phyloP scores from a whole-genome alignment of 768 basidiomycete genomes.

The Hypsizygus marmoreus region DNA sequence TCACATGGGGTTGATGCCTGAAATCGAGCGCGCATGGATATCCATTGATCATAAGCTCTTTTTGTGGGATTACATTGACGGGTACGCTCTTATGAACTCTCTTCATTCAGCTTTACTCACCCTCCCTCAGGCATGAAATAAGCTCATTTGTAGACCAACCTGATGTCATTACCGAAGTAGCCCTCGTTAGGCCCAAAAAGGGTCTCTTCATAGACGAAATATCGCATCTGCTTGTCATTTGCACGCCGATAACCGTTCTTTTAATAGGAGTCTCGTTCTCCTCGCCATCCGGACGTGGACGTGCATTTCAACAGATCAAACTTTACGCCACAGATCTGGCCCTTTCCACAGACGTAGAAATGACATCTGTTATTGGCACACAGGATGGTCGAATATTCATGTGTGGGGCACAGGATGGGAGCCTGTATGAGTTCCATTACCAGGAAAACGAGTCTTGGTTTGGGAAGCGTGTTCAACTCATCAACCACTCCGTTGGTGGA shows the following conservation, averaged over 20 bases:
- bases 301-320: constrained; percentile 69
- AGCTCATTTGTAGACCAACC: constrained; percentile 90
- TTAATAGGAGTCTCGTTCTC: constrained; percentile 79
- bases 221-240: constrained; percentile 83
- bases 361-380: constrained; percentile 82
- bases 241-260: constrained; percentile 80
- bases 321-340: constrained; percentile 90
- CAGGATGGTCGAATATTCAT: constrained; percentile 88
- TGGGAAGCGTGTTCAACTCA: constrained; percentile 78
- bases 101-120: neutral
- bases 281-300: constrained; percentile 41
- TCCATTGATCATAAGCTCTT: constrained; percentile 93
- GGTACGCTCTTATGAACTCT: constrained; percentile 51
- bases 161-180: constrained; percentile 87
- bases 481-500: constrained; percentile 84
- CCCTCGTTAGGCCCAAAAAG: constrained; percentile 82
- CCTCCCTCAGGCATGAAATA: constrained; percentile 71
- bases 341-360: constrained; percentile 77
- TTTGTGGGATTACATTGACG: constrained; percentile 95
- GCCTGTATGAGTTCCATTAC: constrained; percentile 91
- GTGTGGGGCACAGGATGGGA: constrained; percentile 82
- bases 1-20: constrained; percentile 89
- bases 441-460: constrained; percentile 93
- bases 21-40: constrained; percentile 95
- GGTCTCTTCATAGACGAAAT: constrained; percentile 94